Evolutionary conservation across 2,329 filamentous ascomycete species (phyloP).

Genomic region (Achaetomium macrosporum): DNA sequence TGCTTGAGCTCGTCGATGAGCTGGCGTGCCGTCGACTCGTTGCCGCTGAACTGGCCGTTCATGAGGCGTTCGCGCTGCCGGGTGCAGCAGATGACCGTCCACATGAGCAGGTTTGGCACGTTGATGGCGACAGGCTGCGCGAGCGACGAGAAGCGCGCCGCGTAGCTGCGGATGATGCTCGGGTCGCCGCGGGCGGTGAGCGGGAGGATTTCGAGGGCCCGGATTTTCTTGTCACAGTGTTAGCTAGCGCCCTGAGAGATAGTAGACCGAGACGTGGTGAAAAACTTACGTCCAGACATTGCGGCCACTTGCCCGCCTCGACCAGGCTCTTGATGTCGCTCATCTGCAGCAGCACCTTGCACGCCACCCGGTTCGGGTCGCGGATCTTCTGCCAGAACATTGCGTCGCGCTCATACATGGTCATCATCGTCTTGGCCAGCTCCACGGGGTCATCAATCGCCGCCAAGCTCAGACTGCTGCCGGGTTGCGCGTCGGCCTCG

Average conservation of each 20-base stretch:
- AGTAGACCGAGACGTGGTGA: background rate
- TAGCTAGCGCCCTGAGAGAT: background rate
- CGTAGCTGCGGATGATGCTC: slow-evolving; percentile 69
- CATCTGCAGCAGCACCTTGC: slow-evolving; percentile 53
- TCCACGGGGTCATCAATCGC: slow-evolving; percentile 56
- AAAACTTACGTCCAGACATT: slow-evolving; percentile 51
- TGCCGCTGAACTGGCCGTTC: slow-evolving; percentile 67
- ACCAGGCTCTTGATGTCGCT: slow-evolving; percentile 54
- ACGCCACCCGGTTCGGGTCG: slow-evolving; percentile 51
- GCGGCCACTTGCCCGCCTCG: slow-evolving; percentile 50
- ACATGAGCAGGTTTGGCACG: slow-evolving; percentile 85
- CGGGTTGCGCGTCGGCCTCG: slow-evolving; percentile 31
- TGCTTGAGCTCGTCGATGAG: slow-evolving; percentile 68
- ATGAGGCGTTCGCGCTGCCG: slow-evolving; percentile 68
- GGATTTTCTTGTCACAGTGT: slow-evolving; percentile 53
- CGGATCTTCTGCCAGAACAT: slow-evolving; percentile 56
- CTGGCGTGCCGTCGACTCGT: slow-evolving; percentile 56
- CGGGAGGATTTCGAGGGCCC: slow-evolving; percentile 70
- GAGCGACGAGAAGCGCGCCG: slow-evolving; percentile 73
- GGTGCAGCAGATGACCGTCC: slow-evolving; percentile 84
- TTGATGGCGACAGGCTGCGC: slow-evolving; percentile 80
- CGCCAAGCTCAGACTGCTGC: slow-evolving; percentile 56
- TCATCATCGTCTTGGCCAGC: slow-evolving; percentile 56
- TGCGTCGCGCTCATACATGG: slow-evolving; percentile 55
- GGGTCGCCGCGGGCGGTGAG: slow-evolving; percentile 70